These are phyloP conservation scores for Salix purpurea DNA, from an alignment of 345 rosid genomes.

Conservation along the genomic window DNA sequence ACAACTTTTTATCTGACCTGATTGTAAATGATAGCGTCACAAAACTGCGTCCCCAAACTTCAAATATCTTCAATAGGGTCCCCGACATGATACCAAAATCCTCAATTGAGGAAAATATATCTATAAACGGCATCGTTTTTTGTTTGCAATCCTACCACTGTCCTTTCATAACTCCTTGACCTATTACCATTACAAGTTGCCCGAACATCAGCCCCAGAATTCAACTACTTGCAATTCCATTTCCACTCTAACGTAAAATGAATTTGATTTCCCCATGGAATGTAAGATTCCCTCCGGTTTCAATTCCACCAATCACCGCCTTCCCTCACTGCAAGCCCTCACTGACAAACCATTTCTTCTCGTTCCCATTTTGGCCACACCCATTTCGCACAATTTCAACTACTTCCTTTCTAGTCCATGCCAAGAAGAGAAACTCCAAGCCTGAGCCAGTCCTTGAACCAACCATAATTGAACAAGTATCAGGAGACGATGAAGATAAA, in stretches of 20 bases:
- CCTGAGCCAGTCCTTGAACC: constrained; percentile 36
- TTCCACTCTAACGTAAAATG: constrained; percentile 19
- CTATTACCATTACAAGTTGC: background rate
- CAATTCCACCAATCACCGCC: background rate
- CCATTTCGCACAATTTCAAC: constrained; percentile 22
- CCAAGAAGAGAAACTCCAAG: constrained; percentile 45
- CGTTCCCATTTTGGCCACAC: constrained; percentile 12
- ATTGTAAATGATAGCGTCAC: too few species aligned
- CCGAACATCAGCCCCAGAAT: background rate
- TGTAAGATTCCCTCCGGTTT: constrained; percentile 1
- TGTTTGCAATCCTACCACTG: background rate
- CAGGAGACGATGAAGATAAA: constrained; percentile 39
- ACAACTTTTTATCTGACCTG: too few species aligned
- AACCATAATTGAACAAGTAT: constrained; percentile 38
- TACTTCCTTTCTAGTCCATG: constrained; percentile 20
- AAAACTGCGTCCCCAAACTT: too few species aligned
- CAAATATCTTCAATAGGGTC: background rate
- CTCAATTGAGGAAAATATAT: background rate
- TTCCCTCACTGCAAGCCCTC: constrained; percentile 16
- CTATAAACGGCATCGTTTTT: background rate
- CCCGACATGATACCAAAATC: background rate
- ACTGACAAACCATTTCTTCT: constrained; percentile 9
- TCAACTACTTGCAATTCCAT: background rate
- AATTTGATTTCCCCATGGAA: constrained; percentile 26
- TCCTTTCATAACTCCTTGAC: background rate